Conservation (phyloP, 805 yeast species). For the Ogataea paradorogensis region DNA sequence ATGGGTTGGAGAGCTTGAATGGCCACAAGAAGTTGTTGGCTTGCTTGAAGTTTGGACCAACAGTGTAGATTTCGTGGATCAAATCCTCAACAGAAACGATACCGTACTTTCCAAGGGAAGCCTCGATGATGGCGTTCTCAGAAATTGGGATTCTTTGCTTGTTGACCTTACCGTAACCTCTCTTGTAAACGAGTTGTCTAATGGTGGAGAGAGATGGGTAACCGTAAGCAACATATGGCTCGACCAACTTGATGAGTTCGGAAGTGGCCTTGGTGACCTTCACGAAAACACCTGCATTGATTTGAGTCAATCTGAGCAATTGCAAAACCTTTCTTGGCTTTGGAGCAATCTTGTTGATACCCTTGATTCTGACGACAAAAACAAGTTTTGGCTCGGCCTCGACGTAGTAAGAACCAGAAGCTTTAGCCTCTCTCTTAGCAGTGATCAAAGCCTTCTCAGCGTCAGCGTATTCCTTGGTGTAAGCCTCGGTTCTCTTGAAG, state of each 20-base stretch:
- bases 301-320: conserved; percentile 88
- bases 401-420: conserved; percentile 90
- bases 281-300: conserved; percentile 93
- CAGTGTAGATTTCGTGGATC: conserved; percentile 94
- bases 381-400: conserved; percentile 93
- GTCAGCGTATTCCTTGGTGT: conserved; percentile 90
- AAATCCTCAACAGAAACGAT: conserved; percentile 87
- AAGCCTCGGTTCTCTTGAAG: conserved; percentile 93
- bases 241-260: conserved; percentile 89
- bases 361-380: conserved; percentile 97
- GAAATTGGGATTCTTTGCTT: conserved; percentile 90
- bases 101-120: conserved; percentile 87
- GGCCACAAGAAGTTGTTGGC: conserved; percentile 98
- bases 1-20: conserved; percentile 94
- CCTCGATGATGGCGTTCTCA: conserved; percentile 87
- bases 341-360: conserved; percentile 98
- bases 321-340: conserved; percentile 99
- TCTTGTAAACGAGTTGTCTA: conserved; percentile 93
- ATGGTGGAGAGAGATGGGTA: conserved; percentile 91
- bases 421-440: conserved; percentile 93
- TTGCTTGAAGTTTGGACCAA: conserved; percentile 98
- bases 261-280: conserved; percentile 93
- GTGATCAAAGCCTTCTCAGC: conserved; percentile 84
- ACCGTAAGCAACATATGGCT: conserved; percentile 97
- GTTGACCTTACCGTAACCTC: conserved; percentile 97